Conservation (phyloP, 1,139 yeast genomes). For the Yamadazyma oceani region DNA sequence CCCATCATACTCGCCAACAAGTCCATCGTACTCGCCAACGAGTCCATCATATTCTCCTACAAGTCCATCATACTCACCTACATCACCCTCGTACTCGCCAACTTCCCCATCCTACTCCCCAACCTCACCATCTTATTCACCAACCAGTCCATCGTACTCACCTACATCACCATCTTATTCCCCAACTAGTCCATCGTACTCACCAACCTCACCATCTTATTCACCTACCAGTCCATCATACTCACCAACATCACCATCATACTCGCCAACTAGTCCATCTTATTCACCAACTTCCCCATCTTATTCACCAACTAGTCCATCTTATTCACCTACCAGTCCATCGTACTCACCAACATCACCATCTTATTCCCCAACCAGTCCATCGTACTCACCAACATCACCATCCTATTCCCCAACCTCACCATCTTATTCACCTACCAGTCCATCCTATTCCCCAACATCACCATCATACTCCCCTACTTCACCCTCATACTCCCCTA, state of each 20-base stretch:
- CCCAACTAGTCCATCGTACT: conserved; percentile 46
- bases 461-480: conserved; percentile 72
- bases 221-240: conserved; percentile 61
- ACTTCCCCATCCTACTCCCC: conserved; percentile 68
- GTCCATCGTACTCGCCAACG: conserved; percentile 54
- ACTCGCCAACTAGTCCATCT: conserved; percentile 49
- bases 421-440: conserved; percentile 70
- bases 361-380: conserved; percentile 71
- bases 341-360: conserved; percentile 74
- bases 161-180: conserved; percentile 63
- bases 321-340: conserved; percentile 74
- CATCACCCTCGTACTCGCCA: conserved; percentile 56
- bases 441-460: conserved; percentile 71
- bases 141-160: conserved; percentile 62
- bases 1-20: conserved; percentile 57
- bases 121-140: conserved; percentile 63
- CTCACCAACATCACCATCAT: conserved; percentile 61
- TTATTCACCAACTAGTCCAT: conserved; percentile 60
- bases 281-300: conserved; percentile 56
- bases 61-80: conserved; percentile 73
- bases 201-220: conserved; percentile 58
- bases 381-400: conserved; percentile 69
- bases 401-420: conserved; percentile 76
- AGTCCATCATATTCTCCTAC: conserved; percentile 66
- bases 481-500: conserved; percentile 57